Evolutionary conservation across 1,284 basidiomycete genomes (phyloP), one percentile per base, ranked within the genome.

Genomic region (Paramarasmius palmivorus): DNA sequence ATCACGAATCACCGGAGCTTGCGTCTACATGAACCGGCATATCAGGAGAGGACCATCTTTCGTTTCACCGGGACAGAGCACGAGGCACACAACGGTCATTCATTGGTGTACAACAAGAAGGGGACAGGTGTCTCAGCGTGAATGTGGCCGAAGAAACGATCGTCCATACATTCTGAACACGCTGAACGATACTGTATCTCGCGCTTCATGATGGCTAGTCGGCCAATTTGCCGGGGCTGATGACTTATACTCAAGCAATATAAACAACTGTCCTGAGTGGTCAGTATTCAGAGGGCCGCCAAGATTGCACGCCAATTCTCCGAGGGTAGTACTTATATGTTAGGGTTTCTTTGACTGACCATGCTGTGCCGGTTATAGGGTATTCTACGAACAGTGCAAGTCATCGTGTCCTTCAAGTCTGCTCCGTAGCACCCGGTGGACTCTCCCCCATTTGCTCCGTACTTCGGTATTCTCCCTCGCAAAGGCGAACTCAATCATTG

Each of bases 21-120:
- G 97, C 77, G 89, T 99, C 63, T 99, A 99, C 82, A 99, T 99
- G 97, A 99, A 99, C 83, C 92, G 97, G 60, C n/a, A 99, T 99
- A 70, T 97, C 94, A 48, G 96, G 97, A 42, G 97, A 99, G n/a
- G 76, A 99, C 97, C 46, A 98, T 99, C 71, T 99, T 99, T n/a
- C n/a, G n/a, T 72, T 95, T 98, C 49, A 98, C 97, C 6, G 93
- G n/a, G n/a, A n/a, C 95, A 17, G 95, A 98, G 66, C 94, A 98
- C 71, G 95, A 98, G 72, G 83, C 88, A 25, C 88, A 89, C 12
- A 86, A 94, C 68, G 97, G 97, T 76, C n/a, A n/a, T 96, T 99
- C 72, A 94, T 99, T 62, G 97, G 96, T 63, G 95, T 99, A n/a
- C 67, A 99, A 99, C 84, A 93, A 96, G 81, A 98, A 98, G n/a